Evolutionary conservation across 306 rosid genomes (phyloP), one percentile per base, ranked within the genome.

Genomic region (Vachellia pachyceras): DNA sequence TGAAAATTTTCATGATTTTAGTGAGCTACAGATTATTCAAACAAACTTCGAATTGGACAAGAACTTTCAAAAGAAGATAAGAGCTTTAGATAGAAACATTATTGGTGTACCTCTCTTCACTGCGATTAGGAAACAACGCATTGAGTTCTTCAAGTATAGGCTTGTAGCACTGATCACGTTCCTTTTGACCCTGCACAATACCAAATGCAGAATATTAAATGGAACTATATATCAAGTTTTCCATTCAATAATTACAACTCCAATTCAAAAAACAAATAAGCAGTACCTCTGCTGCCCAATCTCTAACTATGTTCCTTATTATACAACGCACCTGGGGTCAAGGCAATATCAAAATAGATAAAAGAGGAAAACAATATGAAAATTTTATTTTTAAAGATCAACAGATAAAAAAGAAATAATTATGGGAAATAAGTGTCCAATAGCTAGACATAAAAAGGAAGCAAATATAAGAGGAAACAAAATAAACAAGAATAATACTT

Each of bases 81-180:
- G 52, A 65, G 71, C 61, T 69, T 75, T 41, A 44, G 15, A n/a
- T 22, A 46, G n/a, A 29, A 29, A 12, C 4, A 29, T 4, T 61
- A 14, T 61, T 29, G 40, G 22, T 17, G 22, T 82, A 95, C 99
- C 95, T 85, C 79, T 90, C 90, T 84, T 76, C 81, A 46, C 66
- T 47, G 18, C 97, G 97, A 85, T 88, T 82, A 57, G 93, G 89
- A 82, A 95, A 95, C 42, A 91, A 77, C 66, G 44, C 74, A 86
- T 90, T 83, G 44, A 95, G 99, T 88, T 95, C 97, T 82, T 91
- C 90, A 78, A 95, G 98, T 74, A 95, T 88, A 70, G 99, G 99
- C 81, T 80, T 88, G 91, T 95, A 93, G 90, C 99, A 95, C 79
- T 95, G 96, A 40, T 95, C 97, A 41, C 99, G 99, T 84, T 95